Percentiles rank a stretch among this genome's conserved stretches.
These are phyloP conservation scores for Beauveria pseudobassiana DNA, from an alignment of 2,329 filamentous ascomycete species.

Conservation along the genomic window DNA sequence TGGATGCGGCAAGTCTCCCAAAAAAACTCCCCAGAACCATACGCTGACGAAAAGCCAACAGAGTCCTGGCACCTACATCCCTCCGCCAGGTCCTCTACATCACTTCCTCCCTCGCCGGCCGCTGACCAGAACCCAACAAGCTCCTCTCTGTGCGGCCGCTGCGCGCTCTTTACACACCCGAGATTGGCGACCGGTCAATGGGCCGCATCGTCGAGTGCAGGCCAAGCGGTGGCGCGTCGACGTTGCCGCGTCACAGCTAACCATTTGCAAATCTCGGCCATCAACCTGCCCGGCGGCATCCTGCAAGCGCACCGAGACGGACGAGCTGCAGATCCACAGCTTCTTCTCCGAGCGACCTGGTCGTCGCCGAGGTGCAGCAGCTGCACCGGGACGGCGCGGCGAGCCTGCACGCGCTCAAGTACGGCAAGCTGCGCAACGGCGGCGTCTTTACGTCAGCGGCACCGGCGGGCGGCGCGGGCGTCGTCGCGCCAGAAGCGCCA, in stretches of 20 bases:
- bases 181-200: slow-evolving; percentile 90
- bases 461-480: slow-evolving; percentile 79
- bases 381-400: slow-evolving; percentile 81
- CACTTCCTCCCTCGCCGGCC: slow-evolving; percentile 81
- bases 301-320: slow-evolving; percentile 88
- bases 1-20: slow-evolving; percentile 68
- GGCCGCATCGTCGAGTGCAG: slow-evolving; percentile 95
- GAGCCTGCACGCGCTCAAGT: slow-evolving; percentile 83
- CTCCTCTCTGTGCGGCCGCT: slow-evolving; percentile 86
- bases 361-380: slow-evolving; percentile 91
- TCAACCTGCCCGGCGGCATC: slow-evolving; percentile 92
- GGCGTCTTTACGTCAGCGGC: slow-evolving; percentile 79
- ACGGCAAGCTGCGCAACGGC: slow-evolving; percentile 92
- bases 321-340: slow-evolving; percentile 94
- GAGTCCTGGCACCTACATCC: slow-evolving; percentile 86
- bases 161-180: slow-evolving; percentile 86
- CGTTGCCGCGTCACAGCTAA: slow-evolving; percentile 79
- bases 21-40: background rate
- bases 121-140: slow-evolving; percentile 90
- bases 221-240: slow-evolving; percentile 91
- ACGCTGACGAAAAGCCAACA: slow-evolving; percentile 23
- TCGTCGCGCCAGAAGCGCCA: slow-evolving; percentile 82
- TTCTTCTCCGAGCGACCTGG: slow-evolving; percentile 93
- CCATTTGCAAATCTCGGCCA: slow-evolving; percentile 76
- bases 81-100: slow-evolving; percentile 60